A percentile compares a stretch with the other conserved stretches of the same genome.
phyloP scores from a whole-genome alignment of 202 grass and related monocot species.

The Digitaria exilis region DNA sequence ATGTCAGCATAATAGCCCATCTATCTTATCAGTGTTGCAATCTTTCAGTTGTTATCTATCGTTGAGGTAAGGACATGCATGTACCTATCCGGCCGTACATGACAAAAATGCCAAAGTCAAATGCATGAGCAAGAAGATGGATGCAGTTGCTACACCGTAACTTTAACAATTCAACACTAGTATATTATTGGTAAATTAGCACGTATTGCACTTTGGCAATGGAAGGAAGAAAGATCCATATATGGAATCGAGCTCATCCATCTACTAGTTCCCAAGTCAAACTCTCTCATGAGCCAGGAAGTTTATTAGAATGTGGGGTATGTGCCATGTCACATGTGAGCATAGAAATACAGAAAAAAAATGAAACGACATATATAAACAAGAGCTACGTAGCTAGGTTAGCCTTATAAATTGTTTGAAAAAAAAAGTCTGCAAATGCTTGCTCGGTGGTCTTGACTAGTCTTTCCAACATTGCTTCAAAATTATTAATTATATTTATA shows the following conservation, averaged over 20 bases:
- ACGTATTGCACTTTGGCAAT: background rate
- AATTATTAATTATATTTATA: no score
- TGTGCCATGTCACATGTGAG: background rate
- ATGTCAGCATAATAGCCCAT: conserved; percentile 20
- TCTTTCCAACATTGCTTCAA: no score
- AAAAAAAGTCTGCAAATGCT: no score
- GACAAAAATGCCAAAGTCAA: conserved; percentile 12
- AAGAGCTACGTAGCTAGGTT: background rate
- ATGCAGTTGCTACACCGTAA: no score
- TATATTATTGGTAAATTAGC: background rate
- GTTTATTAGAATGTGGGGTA: background rate
- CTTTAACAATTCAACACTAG: background rate
- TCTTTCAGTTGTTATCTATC: background rate
- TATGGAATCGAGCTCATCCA: conserved; percentile 1
- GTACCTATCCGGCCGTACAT: conserved; percentile 19
- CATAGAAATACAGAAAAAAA: no score
- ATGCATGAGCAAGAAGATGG: background rate
- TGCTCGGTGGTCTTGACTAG: no score
- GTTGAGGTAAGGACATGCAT: background rate
- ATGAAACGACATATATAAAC: background rate
- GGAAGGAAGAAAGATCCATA: background rate
- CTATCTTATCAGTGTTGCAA: conserved; percentile 25
- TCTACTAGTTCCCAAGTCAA: conserved; percentile 32
- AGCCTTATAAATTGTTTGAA: no score
- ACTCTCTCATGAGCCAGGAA: background rate